These are phyloP conservation scores for Alternaria gansuensis DNA, from an alignment of 2,329 filamentous ascomycete genomes.

Conservation along the genomic window DNA sequence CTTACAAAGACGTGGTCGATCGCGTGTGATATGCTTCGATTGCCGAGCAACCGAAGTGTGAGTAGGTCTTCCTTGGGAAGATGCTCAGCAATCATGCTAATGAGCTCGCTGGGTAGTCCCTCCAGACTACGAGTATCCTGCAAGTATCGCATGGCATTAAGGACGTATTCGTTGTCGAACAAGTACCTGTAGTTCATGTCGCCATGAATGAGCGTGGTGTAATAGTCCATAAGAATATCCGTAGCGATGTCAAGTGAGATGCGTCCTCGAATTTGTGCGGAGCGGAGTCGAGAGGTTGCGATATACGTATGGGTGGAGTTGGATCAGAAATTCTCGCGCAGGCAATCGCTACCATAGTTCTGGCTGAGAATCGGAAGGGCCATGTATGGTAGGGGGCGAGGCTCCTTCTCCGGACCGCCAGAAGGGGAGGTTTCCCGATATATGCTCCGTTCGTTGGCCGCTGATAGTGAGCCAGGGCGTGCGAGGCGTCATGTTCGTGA, in stretches of 20 bases:
- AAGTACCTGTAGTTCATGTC: neutral
- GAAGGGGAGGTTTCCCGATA: neutral
- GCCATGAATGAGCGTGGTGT: neutral
- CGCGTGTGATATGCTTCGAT: constrained; percentile 2
- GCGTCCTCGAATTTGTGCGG: neutral
- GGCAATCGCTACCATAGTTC: constrained; percentile 11
- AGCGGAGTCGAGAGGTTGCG: neutral
- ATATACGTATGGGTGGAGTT: too few species aligned
- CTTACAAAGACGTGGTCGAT: constrained; percentile 16
- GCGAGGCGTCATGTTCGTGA: neutral
- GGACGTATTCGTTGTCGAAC: neutral
- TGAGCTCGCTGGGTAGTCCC: constrained; percentile 13
- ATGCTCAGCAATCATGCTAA: constrained; percentile 10
- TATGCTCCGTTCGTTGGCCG: neutral
- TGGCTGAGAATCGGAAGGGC: constrained; percentile 13
- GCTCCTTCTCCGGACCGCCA: neutral
- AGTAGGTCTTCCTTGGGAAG: constrained; percentile 2
- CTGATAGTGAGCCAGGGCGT: neutral
- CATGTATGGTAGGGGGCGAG: neutral
- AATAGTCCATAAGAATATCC: neutral
- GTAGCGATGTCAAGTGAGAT: neutral
- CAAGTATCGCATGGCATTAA: too few species aligned
- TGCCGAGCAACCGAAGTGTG: constrained; percentile 7
- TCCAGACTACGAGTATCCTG: neutral
- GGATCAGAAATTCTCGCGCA: neutral